Base-by-base conservation (phyloP, 345 rosid genomes). In the Geranium brycei region DNA sequence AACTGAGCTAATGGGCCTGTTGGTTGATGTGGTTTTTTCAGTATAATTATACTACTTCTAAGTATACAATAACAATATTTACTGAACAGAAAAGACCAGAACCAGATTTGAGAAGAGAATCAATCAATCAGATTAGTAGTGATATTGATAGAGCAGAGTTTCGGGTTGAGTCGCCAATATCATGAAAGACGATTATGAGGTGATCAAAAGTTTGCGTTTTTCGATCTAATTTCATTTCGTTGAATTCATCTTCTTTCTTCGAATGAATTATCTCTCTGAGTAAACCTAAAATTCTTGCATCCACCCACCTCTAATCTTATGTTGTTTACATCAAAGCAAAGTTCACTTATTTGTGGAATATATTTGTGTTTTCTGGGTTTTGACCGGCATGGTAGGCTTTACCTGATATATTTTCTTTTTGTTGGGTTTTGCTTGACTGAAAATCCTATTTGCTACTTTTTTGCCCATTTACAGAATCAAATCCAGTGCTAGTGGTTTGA, bases 1-100 rank as follows among this genome's bases (percentile, higher is more conserved):
- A 81, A 5, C 88, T 69, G 62, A 67, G 75, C 67, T 61, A 73
- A 61, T 70, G 14, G 53, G 53, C 53, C 53, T 6, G 12, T 11
- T 47, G 15, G 11, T 35, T 35, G 41, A 6, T 32, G 38, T 32
- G 3, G 6, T 32, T 32, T 6, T 32, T 32, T 32, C 6, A 32
- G n/a, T 32, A 32, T 32, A 32, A 2, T 2, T 32, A 32, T 32
- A 32, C 6, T 32, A 32, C 6, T 2, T 32, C 3, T 32, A 32
- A 2, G 6, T 32, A 32, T 32, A 35, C 10, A 35, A 4, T 4
- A 4, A 35, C 3, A 35, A 35, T 35, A 35, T 35, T 35, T 35
- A 35, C 41, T 35, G 41, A 4, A 35, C 41, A 7, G 41, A 35
- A 35, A 0, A 35, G 3, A 35, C 5, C 10, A 35, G 3, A 35